Evolutionary conservation across 495 filamentous ascomycete genomes (phyloP).

Genomic region (Saxophila tyrrhenica): DNA sequence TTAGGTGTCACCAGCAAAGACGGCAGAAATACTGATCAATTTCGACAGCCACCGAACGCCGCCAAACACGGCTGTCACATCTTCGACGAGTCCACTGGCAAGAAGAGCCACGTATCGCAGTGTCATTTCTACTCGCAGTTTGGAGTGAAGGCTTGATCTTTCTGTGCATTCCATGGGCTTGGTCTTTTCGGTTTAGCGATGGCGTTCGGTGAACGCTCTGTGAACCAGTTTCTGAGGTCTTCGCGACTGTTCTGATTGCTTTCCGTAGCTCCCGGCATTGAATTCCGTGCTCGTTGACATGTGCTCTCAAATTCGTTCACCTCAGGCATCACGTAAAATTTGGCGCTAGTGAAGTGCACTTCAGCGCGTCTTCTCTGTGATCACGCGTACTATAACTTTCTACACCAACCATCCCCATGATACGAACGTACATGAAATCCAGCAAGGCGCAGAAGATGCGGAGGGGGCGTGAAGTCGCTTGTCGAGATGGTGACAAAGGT

Average conservation of each 20-base stretch:
- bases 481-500: slow-evolving; percentile 37
- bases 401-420: not conserved
- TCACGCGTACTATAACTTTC: not conserved
- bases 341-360: not conserved
- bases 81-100: slow-evolving; percentile 61
- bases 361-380: not conserved
- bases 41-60: slow-evolving; percentile 59
- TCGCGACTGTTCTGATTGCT: too few relatives aligned
- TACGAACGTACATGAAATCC: not conserved
- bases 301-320: too few relatives aligned
- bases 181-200: not conserved
- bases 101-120: slow-evolving; percentile 56
- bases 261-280: too few relatives aligned
- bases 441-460: not conserved
- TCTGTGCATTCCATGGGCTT: too few relatives aligned
- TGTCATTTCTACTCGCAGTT: slow-evolving; percentile 48
- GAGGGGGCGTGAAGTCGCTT: not conserved
- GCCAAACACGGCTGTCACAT: slow-evolving; percentile 60
- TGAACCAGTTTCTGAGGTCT: too few relatives aligned
- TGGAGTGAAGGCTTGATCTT: slow-evolving; percentile 26
- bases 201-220: not conserved
- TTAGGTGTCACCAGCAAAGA: not conserved
- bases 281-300: too few relatives aligned
- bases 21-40: not conserved
- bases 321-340: too few relatives aligned